phyloP scores from a whole-genome alignment of 2,329 filamentous ascomycete species.

The Seiridium unicorne region DNA sequence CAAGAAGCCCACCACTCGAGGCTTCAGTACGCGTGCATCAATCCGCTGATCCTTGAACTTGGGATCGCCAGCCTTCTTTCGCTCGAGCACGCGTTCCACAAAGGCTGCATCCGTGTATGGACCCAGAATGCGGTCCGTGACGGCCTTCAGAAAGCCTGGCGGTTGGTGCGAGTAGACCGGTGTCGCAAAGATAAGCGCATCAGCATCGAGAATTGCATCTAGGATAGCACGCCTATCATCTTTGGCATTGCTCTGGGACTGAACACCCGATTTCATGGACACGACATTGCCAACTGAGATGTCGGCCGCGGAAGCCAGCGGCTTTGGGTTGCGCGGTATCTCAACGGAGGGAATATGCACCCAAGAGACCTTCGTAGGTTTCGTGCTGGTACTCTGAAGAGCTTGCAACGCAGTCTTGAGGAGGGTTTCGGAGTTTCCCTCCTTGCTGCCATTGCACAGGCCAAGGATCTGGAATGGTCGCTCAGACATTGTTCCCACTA shows the following conservation, averaged over 20 bases:
- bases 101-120: constrained; percentile 1
- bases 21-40: not conserved
- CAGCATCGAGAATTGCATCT: constrained; percentile 4
- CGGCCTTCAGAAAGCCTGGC: constrained; percentile 2
- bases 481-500: not conserved
- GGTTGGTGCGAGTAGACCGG: constrained; percentile 6
- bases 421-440: constrained; percentile 1
- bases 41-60: constrained; percentile 3
- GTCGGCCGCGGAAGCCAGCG: not conserved
- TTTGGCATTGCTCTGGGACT: not conserved
- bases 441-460: constrained; percentile 3
- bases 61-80: constrained; percentile 3
- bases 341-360: constrained; percentile 2
- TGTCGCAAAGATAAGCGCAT: constrained; percentile 3
- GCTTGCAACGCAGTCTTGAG: not conserved
- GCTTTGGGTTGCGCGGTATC: constrained; percentile 2
- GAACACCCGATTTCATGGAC: not conserved
- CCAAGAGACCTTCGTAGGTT: not conserved
- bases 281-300: constrained; percentile 2
- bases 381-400: not conserved
- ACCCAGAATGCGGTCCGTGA: constrained; percentile 5
- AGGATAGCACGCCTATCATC: constrained; percentile 3
- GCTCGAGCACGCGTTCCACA: not conserved
- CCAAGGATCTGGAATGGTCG: not conserved
- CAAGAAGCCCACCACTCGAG: constrained; percentile 3